Conservation (phyloP, 2,329 filamentous ascomycete species). For the Xylariaceae sp. region DNA sequence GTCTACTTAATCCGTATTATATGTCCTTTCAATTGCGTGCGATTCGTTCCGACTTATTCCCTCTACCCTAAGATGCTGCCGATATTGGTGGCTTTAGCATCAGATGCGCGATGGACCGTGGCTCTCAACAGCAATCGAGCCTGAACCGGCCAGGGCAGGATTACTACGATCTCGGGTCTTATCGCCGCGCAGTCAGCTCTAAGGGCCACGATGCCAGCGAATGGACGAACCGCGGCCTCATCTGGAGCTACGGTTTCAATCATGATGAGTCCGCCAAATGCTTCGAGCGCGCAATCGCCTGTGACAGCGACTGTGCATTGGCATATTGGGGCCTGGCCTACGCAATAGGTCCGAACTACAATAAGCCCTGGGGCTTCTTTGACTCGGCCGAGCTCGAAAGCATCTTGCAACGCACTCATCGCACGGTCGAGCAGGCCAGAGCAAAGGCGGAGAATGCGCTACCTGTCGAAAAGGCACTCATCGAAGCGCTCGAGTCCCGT, state of each 20-base stretch:
- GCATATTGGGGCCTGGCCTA: slow-evolving; percentile 74
- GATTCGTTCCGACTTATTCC: background rate
- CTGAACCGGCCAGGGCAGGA: background rate
- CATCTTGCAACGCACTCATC: slow-evolving; percentile 52
- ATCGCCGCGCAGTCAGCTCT: slow-evolving; percentile 59
- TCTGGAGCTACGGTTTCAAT: slow-evolving; percentile 77
- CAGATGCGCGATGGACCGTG: slow-evolving; percentile 4
- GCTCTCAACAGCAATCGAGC: slow-evolving; percentile 2
- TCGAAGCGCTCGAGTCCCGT: slow-evolving; percentile 62
- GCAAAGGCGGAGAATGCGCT: slow-evolving; percentile 40
- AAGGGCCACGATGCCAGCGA: slow-evolving; percentile 53
- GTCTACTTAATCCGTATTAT: too few relatives aligned
- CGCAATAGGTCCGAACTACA: slow-evolving; percentile 72
- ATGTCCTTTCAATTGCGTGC: background rate
- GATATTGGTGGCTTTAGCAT: background rate
- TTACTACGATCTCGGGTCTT: slow-evolving; percentile 67
- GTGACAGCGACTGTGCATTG: slow-evolving; percentile 61
- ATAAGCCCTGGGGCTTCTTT: slow-evolving; percentile 77
- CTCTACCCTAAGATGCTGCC: background rate
- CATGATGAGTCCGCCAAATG: slow-evolving; percentile 70
- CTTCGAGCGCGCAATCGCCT: slow-evolving; percentile 60
- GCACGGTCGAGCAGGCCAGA: slow-evolving; percentile 49
- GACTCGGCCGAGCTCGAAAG: slow-evolving; percentile 60
- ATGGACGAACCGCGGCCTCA: slow-evolving; percentile 74
- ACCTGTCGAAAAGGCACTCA: slow-evolving; percentile 63